Percentiles rank a stretch among this genome's conserved stretches.
Conservation (phyloP, 1,284 basidiomycete species). For the Austroboletus niveus region DNA sequence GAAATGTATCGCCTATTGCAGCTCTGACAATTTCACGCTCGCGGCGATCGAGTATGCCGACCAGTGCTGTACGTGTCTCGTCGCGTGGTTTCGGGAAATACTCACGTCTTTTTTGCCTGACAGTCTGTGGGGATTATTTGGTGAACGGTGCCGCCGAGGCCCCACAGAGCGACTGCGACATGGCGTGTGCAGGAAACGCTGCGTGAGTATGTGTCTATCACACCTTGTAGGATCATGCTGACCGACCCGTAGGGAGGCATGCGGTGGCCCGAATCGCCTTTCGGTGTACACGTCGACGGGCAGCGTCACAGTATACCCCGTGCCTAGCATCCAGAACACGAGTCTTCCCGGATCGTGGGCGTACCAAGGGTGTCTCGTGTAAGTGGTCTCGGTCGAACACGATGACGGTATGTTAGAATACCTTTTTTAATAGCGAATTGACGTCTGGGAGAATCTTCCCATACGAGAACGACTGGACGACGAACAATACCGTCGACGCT, state of each 20-base stretch:
- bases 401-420: neutral
- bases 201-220: constrained; percentile 41
- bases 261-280: constrained; percentile 67
- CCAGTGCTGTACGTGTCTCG: constrained; percentile 55
- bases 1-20: constrained; percentile 46
- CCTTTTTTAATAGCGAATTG: constrained; percentile 31
- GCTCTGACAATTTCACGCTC: constrained; percentile 42
- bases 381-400: constrained; percentile 18
- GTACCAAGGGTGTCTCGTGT: constrained; percentile 69
- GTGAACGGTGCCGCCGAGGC: constrained; percentile 56
- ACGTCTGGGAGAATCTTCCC: constrained; percentile 47
- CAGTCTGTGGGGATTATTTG: constrained; percentile 63
- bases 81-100: neutral
- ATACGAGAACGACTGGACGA: constrained; percentile 54
- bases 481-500: constrained; percentile 58
- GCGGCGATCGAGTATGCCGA: constrained; percentile 45
- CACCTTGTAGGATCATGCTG: neutral
- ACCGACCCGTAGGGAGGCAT: constrained; percentile 50
- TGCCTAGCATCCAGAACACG: constrained; percentile 54
- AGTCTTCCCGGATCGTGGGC: constrained; percentile 59
- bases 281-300: constrained; percentile 61
- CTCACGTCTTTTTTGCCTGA: constrained; percentile 10
- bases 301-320: constrained; percentile 52
- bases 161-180: constrained; percentile 54
- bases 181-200: constrained; percentile 64